Evolutionary conservation across 179 eudicot genomes (phyloP), one percentile per base, ranked within the genome.

Genomic region (Beta macrorhiza): DNA sequence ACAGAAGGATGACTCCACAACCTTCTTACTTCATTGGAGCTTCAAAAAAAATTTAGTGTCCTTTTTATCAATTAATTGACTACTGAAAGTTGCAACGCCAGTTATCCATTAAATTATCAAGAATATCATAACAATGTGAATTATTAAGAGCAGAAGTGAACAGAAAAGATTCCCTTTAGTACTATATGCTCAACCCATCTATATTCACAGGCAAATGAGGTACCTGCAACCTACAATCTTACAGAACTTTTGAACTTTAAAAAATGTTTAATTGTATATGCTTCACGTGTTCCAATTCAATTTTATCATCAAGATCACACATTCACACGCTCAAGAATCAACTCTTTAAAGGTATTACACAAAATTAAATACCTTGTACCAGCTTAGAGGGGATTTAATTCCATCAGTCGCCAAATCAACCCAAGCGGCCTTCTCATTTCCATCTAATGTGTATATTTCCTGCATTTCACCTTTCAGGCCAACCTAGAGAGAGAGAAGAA

Each of bases 391-490:
- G 79, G 92, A 85, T 72, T 88, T 86, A 80, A 82, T 69, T 56
- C 82, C 87, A 67, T 89, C 95, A 63, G 17, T 72, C 8, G 89
- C 80, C 84, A 95, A 81, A 82, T 88, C 78, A 81, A 78, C 83
- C 99, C 99, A 95, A 67, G 82, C 84, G 22, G 87, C 91, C 77
- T 79, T 88, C 82, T 80, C 89, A 77, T 75, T 75, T 82, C 82
- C 88, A 53, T 87, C 90, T 55, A 59, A 13, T 11, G 78, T 72
- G 84, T 89, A 96, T 79, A 96, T 80, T 84, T 90, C 84, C 78
- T 86, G 83, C 81, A 83, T 82, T 85, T 96, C 99, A 78, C 99
- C 99, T 83, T 90, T 89, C 32, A 96, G 92, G 78, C 99, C 99
- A 82, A 96, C 91, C 99, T 96, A 82, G 62, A 80, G 56, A 67